Evolutionary conservation across 257 asterid species (phyloP).

Genomic region (Lavandula angustifolia): DNA sequence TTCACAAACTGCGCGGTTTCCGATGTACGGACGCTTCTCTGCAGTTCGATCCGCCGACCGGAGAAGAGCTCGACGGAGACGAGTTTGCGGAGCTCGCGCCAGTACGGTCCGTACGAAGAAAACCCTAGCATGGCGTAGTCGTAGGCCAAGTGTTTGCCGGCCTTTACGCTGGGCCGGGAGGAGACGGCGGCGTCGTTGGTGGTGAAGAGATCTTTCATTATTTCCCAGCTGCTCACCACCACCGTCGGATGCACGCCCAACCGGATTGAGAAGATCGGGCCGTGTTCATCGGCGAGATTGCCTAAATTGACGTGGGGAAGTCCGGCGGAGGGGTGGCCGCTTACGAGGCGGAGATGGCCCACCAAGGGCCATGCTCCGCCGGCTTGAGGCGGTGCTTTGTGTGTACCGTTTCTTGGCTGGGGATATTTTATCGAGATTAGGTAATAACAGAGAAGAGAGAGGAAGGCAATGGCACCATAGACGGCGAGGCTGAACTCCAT

Average conservation of each 20-base stretch:
- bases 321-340: background rate
- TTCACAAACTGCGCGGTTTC: background rate
- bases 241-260: constrained; percentile 11
- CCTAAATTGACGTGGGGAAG: constrained; percentile 18
- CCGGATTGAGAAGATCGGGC: constrained; percentile 12
- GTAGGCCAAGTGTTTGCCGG: background rate
- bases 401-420: background rate
- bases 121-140: constrained; percentile 22
- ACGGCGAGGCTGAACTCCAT: background rate
- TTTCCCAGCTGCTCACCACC: constrained; percentile 26
- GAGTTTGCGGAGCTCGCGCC: constrained; percentile 27
- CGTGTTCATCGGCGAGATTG: constrained; percentile 5
- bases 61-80: constrained; percentile 17
- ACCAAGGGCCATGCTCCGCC: constrained; percentile 23
- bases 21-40: background rate
- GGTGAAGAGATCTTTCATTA: constrained; percentile 23
- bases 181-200: constrained; percentile 18
- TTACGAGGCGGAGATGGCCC: constrained; percentile 30
- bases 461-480: background rate
- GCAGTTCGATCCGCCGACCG: constrained; percentile 13
- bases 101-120: constrained; percentile 18
- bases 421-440: background rate
- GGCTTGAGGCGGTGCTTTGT: constrained; percentile 16
- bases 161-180: constrained; percentile 4
- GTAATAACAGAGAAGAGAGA: background rate